Conservation (phyloP, 1,284 basidiomycete genomes). For the Bjerkandera adusta region DNA sequence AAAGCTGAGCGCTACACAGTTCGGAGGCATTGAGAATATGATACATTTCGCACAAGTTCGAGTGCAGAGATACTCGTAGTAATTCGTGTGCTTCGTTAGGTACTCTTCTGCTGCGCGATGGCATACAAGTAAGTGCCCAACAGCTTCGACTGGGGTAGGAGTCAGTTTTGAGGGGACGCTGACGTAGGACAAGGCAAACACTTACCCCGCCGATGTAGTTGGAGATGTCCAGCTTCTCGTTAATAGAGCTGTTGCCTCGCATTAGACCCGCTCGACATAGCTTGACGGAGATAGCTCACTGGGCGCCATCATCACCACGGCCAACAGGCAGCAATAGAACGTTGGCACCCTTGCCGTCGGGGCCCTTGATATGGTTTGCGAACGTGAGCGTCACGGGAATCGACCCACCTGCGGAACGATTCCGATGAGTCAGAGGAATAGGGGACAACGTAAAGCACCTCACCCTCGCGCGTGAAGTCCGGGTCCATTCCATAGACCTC, state of each 20-base stretch:
- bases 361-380: constrained; percentile 87
- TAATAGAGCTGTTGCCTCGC: constrained; percentile 69
- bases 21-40: no score
- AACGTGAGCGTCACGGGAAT: constrained; percentile 97
- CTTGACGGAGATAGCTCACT: constrained; percentile 52
- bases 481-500: no score
- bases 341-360: constrained; percentile 72
- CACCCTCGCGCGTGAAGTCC: background rate
- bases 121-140: no score
- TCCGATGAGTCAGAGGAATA: no score
- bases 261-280: background rate
- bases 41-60: no score
- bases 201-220: constrained; percentile 95
- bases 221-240: constrained; percentile 91
- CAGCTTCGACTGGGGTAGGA: no score
- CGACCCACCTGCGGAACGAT: constrained; percentile 94
- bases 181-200: no score
- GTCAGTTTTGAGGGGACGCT: no score
- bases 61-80: no score
- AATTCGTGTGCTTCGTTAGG: no score
- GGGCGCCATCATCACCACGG: constrained; percentile 89
- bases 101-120: no score
- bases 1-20: no score
- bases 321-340: constrained; percentile 91
- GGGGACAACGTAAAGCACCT: constrained; percentile 59